Evolutionary conservation across 768 basidiomycete species (phyloP).

Genomic region (Naganishia vaughanmartiniae): DNA sequence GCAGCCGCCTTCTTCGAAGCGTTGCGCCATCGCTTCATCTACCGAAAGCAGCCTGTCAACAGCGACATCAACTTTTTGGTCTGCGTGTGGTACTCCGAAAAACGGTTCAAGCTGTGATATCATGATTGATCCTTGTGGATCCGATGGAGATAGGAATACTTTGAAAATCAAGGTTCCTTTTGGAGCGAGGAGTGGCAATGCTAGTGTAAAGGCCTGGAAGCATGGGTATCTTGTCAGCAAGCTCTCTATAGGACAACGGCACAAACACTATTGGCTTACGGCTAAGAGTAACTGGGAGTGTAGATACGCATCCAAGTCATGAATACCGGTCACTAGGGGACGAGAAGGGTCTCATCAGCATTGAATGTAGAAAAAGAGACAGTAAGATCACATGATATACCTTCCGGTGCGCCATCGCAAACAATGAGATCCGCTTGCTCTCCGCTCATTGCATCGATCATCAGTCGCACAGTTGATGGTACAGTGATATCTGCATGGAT

Average conservation of each 20-base stretch:
- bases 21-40: constrained; percentile 21
- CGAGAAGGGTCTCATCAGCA: neutral
- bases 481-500: constrained; percentile 56
- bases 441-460: constrained; percentile 54
- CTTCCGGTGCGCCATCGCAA: constrained; percentile 58
- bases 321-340: constrained; percentile 54
- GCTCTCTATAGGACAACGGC: neutral
- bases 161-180: constrained; percentile 55
- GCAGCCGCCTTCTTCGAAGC: constrained; percentile 11
- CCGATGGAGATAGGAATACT: constrained; percentile 53
- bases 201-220: constrained; percentile 53
- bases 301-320: constrained; percentile 56
- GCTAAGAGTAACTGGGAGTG: constrained; percentile 56
- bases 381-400: constrained; percentile 35
- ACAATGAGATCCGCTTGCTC: constrained; percentile 55
- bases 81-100: constrained; percentile 44
- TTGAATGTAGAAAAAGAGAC: neutral
- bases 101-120: constrained; percentile 53
- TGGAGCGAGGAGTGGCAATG: constrained; percentile 53
- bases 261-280: constrained; percentile 36
- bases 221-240: neutral
- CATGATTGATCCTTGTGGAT: constrained; percentile 49
- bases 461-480: constrained; percentile 52
- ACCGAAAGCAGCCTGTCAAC: constrained; percentile 2
- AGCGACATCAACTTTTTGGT: constrained; percentile 21